These are phyloP conservation scores for Groenewaldozyma auringiensis DNA, from an alignment of 1,139 yeast genomes.

Conservation along the genomic window DNA sequence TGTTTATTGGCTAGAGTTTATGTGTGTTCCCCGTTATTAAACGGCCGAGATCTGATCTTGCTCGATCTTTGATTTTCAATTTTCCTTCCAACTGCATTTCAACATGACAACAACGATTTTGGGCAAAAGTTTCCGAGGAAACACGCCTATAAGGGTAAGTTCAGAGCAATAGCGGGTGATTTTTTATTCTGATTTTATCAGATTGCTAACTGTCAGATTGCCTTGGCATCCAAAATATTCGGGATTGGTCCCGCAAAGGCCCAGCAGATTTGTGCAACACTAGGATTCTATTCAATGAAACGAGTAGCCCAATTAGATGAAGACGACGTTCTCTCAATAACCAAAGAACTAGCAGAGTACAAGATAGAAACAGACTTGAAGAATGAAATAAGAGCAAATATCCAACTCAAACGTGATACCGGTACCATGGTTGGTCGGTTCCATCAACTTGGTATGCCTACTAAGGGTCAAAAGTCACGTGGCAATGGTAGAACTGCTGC, in stretches of 20 bases:
- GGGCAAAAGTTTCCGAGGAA: constrained; percentile 38
- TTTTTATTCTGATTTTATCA: not conserved
- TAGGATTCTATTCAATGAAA: constrained; percentile 89
- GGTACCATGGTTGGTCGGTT: constrained; percentile 87
- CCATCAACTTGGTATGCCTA: constrained; percentile 75
- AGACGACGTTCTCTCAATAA: constrained; percentile 75
- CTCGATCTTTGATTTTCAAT: no score
- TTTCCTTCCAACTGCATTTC: no score
- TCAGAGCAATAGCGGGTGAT: no score
- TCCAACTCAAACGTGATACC: constrained; percentile 67
- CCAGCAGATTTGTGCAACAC: constrained; percentile 68
- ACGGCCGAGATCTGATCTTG: no score
- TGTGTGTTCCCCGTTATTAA: no score
- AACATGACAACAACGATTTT: constrained; percentile 33
- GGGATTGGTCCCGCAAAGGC: constrained; percentile 81
- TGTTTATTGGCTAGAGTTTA: no score
- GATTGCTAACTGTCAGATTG: constrained; percentile 39
- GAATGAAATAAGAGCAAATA: constrained; percentile 71
- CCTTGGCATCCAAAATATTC: constrained; percentile 71
- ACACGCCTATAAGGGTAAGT: constrained; percentile 30
- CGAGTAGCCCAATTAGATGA: constrained; percentile 89
- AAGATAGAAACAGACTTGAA: constrained; percentile 81
- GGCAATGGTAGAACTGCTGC: constrained; percentile 86
- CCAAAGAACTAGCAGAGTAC: constrained; percentile 78
- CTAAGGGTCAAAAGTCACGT: constrained; percentile 88